Percentiles rank a stretch among this genome's conserved stretches.
Conservation (phyloP, 164 flowering plant species). For the Magnolia officinalis region DNA sequence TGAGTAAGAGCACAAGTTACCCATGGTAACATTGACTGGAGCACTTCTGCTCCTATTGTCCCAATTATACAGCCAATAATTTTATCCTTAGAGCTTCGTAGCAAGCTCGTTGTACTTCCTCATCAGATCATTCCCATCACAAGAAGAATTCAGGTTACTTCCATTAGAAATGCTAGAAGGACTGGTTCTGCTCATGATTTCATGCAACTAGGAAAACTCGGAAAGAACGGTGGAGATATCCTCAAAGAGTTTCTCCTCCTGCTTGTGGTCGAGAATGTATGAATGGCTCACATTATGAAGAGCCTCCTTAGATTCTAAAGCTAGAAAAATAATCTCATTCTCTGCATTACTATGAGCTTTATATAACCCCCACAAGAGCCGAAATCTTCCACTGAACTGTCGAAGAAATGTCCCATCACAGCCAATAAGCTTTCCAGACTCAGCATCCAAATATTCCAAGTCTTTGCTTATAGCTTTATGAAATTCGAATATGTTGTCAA, state of each 20-base stretch:
- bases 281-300: no score
- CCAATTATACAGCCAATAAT: conserved; percentile 92
- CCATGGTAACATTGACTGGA: conserved; percentile 96
- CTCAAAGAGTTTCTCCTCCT: no score
- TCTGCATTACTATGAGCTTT: conserved; percentile 96
- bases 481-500: conserved; percentile 82
- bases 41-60: conserved; percentile 92
- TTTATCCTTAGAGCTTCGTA: conserved; percentile 84
- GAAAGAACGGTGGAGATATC: conserved; percentile 63
- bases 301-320: conserved; percentile 78
- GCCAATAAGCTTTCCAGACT: conserved; percentile 76
- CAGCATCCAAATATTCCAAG: conserved; percentile 84
- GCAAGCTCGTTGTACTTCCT: conserved; percentile 62
- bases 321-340: conserved; percentile 95
- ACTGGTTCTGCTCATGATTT: conserved; percentile 25
- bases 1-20: conserved; percentile 81
- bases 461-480: conserved; percentile 92
- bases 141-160: conserved; percentile 17
- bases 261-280: no score
- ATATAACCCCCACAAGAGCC: conserved; percentile 78
- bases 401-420: conserved; percentile 60
- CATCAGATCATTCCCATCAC: conserved; percentile 20
- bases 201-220: conserved; percentile 58
- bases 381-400: conserved; percentile 86
- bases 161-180: conserved; percentile 14